Percentiles rank a stretch among this genome's conserved stretches.
Conservation (phyloP, 345 rosid genomes). For the Luvunga scandens region DNA sequence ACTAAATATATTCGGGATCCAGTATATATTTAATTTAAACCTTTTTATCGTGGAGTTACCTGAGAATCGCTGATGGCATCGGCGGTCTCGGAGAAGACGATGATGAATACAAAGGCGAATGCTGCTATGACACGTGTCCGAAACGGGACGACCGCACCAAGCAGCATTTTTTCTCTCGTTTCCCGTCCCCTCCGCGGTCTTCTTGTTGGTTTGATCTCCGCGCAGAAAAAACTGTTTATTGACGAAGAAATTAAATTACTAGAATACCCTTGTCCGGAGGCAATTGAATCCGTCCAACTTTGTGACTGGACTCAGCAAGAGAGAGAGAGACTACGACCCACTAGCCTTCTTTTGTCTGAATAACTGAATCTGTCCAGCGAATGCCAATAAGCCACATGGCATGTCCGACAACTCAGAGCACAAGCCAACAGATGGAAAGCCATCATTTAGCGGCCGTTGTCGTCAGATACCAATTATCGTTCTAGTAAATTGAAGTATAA, state of each 20-base stretch:
- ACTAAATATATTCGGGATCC: not conserved
- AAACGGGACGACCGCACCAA: constrained; percentile 12
- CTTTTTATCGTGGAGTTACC: constrained; percentile 24
- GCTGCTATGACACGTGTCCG: constrained; percentile 21
- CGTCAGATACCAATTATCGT: too few relatives aligned
- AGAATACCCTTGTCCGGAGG: not conserved
- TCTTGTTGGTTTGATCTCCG: not conserved
- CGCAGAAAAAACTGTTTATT: not conserved
- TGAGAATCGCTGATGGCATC: constrained; percentile 35
- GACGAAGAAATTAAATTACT: not conserved
- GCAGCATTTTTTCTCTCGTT: constrained; percentile 16
- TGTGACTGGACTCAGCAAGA: too few relatives aligned
- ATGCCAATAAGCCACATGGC: too few relatives aligned
- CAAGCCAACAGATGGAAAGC: too few relatives aligned
- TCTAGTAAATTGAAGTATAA: too few relatives aligned
- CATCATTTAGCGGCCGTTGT: too few relatives aligned
- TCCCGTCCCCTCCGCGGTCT: not conserved
- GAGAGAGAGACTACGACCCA: not conserved
- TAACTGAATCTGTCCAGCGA: too few relatives aligned
- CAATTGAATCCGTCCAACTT: not conserved
- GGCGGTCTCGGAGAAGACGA: constrained; percentile 29
- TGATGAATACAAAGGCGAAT: constrained; percentile 31
- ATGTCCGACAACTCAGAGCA: too few relatives aligned
- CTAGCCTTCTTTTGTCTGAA: not conserved
- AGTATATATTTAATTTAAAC: not conserved